phyloP scores from a whole-genome alignment of 306 rosid species.

The Fragaria ananassa region DNA sequence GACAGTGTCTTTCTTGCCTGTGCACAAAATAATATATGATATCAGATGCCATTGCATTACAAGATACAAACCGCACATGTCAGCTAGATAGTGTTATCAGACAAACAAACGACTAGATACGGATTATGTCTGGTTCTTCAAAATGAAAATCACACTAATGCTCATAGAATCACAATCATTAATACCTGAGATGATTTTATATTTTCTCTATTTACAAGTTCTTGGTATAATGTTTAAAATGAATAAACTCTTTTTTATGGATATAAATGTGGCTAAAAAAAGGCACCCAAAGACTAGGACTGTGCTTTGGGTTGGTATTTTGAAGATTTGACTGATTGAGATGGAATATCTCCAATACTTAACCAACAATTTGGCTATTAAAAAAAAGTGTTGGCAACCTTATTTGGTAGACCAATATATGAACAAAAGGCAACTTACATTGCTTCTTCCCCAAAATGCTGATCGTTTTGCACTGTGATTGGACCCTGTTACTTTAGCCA shows the following conservation, averaged over 20 bases:
- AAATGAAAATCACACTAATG: neutral
- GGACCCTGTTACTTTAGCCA: conserved; percentile 54
- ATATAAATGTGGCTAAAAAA: neutral
- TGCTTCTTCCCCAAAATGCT: conserved; percentile 95
- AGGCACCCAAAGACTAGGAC: neutral
- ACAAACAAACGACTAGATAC: neutral
- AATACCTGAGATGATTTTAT: neutral
- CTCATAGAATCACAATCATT: neutral
- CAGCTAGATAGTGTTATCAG: neutral
- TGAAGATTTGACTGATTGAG: neutral
- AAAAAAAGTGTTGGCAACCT: neutral
- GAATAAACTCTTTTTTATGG: neutral
- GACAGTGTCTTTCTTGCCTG: conserved; percentile 93
- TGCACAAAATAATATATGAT: conserved; percentile 26
- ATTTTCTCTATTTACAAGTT: neutral
- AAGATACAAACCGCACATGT: neutral
- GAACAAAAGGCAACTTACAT: conserved; percentile 53
- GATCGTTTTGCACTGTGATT: conserved; percentile 64
- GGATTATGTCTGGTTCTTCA: neutral
- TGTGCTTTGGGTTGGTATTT: neutral
- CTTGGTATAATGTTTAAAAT: neutral
- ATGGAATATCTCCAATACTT: neutral
- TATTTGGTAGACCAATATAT: neutral
- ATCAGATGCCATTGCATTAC: conserved; percentile 28
- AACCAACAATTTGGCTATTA: neutral